Evolutionary conservation across 345 rosid genomes (phyloP).

Genomic region (Psidium friedrichsthalianum): DNA sequence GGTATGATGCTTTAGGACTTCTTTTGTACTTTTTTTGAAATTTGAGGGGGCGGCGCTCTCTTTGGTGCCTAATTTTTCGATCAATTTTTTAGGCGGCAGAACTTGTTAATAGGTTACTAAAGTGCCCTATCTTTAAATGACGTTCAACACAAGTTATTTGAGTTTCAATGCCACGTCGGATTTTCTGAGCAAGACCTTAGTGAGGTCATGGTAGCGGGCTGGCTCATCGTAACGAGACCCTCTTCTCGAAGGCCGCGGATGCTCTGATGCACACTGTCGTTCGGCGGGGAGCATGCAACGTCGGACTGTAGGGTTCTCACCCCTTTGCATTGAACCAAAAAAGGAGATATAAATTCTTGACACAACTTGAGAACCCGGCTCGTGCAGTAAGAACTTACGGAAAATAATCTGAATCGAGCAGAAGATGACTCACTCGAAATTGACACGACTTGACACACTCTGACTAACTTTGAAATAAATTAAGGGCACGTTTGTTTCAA

Average conservation of each 20-base stretch:
- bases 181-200: background rate
- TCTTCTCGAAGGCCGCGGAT: background rate
- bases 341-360: too few species aligned
- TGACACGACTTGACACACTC: too few species aligned
- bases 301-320: background rate
- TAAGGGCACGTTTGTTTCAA: too few species aligned
- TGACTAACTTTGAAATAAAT: too few species aligned
- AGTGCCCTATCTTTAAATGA: background rate
- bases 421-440: too few species aligned
- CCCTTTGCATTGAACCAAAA: background rate
- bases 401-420: too few species aligned
- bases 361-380: too few species aligned
- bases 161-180: background rate
- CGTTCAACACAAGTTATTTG: background rate
- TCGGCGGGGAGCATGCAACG: too few species aligned
- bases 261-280: too few species aligned
- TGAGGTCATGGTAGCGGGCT: background rate
- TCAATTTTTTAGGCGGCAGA: background rate
- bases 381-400: too few species aligned
- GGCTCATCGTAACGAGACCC: background rate
- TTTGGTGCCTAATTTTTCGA: background rate
- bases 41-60: accelerated
- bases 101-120: background rate
- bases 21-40: background rate
- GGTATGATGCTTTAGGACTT: too few species aligned